Evolutionary conservation across 176 grass and related monocot genomes (phyloP), one percentile per base, ranked within the genome.

Genomic region (Oryza punctata): DNA sequence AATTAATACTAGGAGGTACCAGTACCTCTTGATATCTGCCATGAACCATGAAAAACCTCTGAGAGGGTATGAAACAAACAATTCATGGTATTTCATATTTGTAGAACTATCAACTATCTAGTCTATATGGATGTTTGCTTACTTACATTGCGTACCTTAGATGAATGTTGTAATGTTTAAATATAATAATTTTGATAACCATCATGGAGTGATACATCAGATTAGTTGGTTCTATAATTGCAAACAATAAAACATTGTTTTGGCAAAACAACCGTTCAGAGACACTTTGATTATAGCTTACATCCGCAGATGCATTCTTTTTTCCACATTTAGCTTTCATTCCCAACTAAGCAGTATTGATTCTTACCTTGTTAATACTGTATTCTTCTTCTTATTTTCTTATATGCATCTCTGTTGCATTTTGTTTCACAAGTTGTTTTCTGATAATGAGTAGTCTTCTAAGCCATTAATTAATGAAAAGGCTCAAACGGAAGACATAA

Each of bases 401-500:
- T 76, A 18, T 45, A 14, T 8, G 26, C 10, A 18, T 65, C 9
- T 86, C 11, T 23, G 19, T 43, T 76, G 46, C 47, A 72, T 90
- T 72, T 2, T 6, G 26, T 86, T 85, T 89, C 74, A 63, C 18
- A 50, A 45, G 26, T 75, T 45, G 75, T 49, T 77, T 84, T 15
- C 40, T 59, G 15, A 69, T 6, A 19, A 33, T 52, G 21, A 52
- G 23, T 75, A 4, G 49, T 19, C 19, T 83, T 52, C 4, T 44
- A 4, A 10, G 40, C 5, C 33, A 29, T 85, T 25, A 75, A 80
- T 74, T 78, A 69, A 25, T 69, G 64, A 70, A 30, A 80, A 64
- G 69, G 70, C 27, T 80, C 75, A 75, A 52, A 75, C 30, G 57
- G 68, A 76, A 87, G 28, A 49, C 25, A 69, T 69, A 79, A 80